Percentiles rank a stretch among this genome's conserved stretches.
phyloP scores from a whole-genome alignment of 1,284 basidiomycete species.

The Leccinum subspadiceum region DNA sequence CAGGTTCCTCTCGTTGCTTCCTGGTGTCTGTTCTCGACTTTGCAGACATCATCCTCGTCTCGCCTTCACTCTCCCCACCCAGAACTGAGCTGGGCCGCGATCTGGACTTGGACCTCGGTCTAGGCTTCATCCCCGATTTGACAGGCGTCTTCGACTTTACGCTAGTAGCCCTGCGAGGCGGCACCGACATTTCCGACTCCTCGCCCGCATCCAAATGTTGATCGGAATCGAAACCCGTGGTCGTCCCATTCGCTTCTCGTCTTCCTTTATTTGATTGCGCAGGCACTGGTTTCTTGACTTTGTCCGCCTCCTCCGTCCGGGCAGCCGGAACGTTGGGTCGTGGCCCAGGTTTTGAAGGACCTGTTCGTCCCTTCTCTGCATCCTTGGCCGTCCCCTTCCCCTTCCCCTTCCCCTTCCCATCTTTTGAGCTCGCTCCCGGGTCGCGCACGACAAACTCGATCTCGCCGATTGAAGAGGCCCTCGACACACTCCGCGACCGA shows the following conservation, averaged over 20 bases:
- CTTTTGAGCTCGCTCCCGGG: background rate
- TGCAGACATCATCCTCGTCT: background rate
- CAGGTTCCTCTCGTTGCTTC: background rate
- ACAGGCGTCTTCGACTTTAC: constrained; percentile 20
- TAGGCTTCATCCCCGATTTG: constrained; percentile 31
- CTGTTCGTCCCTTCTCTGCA: background rate
- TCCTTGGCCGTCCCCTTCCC: background rate
- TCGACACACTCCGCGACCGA: constrained; percentile 7
- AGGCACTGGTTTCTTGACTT: background rate
- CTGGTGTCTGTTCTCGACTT: background rate
- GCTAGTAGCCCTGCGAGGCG: constrained; percentile 14
- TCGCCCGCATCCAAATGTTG: background rate
- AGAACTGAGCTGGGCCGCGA: background rate
- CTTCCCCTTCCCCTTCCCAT: background rate
- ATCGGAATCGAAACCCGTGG: constrained; percentile 4
- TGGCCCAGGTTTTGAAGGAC: background rate
- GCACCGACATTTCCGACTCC: constrained; percentile 9
- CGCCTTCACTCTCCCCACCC: constrained; percentile 4
- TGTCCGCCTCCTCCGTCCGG: background rate
- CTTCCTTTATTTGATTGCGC: background rate
- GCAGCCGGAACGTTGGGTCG: background rate
- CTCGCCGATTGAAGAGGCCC: constrained; percentile 13
- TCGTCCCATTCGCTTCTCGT: background rate
- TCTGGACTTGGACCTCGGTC: constrained; percentile 14
- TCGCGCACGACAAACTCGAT: constrained; percentile 19